Percentiles rank a stretch among this genome's conserved stretches.
Conservation (phyloP, 495 filamentous ascomycete species). For the Cudoniella acicularis region DNA sequence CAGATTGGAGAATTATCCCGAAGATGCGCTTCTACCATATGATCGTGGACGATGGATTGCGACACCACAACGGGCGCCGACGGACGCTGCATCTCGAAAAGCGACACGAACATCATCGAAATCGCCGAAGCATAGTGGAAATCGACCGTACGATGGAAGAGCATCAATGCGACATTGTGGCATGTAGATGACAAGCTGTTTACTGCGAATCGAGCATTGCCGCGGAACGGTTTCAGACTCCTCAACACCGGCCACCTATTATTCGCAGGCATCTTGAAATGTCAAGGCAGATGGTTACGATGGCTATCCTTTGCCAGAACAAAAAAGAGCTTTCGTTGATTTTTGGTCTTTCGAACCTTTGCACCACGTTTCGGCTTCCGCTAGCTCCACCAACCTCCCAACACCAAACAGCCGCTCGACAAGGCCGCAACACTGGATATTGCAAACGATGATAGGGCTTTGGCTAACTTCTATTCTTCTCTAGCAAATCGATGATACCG, state of each 20-base stretch:
- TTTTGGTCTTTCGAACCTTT: too few species aligned
- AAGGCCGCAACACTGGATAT: neutral
- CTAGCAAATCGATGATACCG: slow-evolving; percentile 95
- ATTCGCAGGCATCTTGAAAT: neutral
- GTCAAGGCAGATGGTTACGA: too few species aligned
- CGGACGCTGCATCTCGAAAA: neutral
- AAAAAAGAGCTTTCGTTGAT: too few species aligned
- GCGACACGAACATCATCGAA: neutral
- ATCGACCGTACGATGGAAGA: neutral
- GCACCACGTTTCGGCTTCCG: too few species aligned
- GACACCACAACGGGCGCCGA: neutral
- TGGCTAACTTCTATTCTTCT: too few species aligned
- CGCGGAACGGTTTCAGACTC: slow-evolving; percentile 2
- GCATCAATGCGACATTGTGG: neutral
- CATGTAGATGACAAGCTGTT: neutral
- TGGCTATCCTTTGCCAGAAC: too few species aligned
- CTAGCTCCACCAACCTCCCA: too few species aligned
- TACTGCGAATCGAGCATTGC: neutral
- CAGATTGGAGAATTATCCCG: neutral
- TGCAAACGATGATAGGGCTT: neutral
- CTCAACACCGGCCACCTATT: neutral
- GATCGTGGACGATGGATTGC: neutral
- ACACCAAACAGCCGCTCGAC: too few species aligned
- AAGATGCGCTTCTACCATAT: neutral
- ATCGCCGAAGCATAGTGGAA: neutral